These are phyloP conservation scores for Pouteria campechiana DNA, from an alignment of 179 eudicot species.

Conservation along the genomic window DNA sequence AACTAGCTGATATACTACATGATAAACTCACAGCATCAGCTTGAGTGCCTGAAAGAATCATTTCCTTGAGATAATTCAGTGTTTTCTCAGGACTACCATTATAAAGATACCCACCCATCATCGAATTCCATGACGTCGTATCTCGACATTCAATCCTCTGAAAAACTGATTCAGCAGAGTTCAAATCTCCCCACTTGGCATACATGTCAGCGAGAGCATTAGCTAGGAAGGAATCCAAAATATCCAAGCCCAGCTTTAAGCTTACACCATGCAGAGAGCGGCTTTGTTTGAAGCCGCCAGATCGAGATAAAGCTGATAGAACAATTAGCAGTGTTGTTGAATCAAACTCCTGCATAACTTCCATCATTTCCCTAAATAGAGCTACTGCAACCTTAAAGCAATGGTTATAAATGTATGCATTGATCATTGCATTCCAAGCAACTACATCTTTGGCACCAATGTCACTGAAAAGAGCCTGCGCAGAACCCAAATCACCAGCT, in stretches of 20 bases:
- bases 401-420: conserved; percentile 13
- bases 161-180: conserved; percentile 25
- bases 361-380: conserved; percentile 19
- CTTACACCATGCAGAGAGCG: conserved; percentile 23
- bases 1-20: conserved; percentile 36
- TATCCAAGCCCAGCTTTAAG: conserved; percentile 22
- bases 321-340: conserved; percentile 22
- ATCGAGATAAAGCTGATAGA: conserved; percentile 12
- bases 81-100: conserved; percentile 21
- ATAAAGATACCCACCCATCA: conserved; percentile 26
- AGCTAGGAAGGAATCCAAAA: conserved; percentile 14
- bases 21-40: conserved; percentile 26
- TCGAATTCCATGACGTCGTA: conserved; percentile 30
- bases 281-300: conserved; percentile 10
- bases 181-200: conserved; percentile 48
- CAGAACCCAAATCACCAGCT: conserved; percentile 19
- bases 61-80: conserved; percentile 18
- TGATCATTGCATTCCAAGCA: conserved; percentile 38
- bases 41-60: conserved; percentile 7
- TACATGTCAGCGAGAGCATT: conserved; percentile 61
- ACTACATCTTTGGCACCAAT: conserved; percentile 24
- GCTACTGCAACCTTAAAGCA: conserved; percentile 6
- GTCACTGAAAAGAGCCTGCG: conserved; percentile 21
- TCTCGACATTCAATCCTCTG: conserved; percentile 16
- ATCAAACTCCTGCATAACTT: conserved; percentile 15